Percentiles rank a stretch among this genome's conserved stretches.
phyloP scores from a whole-genome alignment of 2,329 filamentous ascomycete genomes.

The Tolypocladium inflatum region DNA sequence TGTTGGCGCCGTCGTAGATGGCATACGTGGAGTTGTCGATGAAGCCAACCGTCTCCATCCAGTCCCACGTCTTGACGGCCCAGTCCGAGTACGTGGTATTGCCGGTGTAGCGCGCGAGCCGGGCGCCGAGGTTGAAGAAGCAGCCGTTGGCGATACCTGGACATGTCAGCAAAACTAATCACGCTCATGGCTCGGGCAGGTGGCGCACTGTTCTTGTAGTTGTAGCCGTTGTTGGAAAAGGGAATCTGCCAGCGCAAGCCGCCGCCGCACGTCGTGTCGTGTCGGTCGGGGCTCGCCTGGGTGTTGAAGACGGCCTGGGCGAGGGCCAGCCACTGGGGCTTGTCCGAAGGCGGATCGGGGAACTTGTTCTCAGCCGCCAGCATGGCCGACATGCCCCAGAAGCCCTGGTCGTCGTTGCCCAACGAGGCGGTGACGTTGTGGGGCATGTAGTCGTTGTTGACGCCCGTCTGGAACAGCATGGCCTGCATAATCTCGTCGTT shows the following conservation, averaged over 20 bases:
- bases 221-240: slow-evolving; percentile 62
- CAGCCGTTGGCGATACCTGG: slow-evolving; percentile 39
- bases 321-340: slow-evolving; percentile 46
- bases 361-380: slow-evolving; percentile 48
- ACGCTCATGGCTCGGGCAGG: not conserved
- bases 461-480: slow-evolving; percentile 43
- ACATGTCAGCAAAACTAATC: not conserved
- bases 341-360: slow-evolving; percentile 38
- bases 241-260: slow-evolving; percentile 74
- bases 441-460: slow-evolving; percentile 46
- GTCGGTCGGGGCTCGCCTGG: slow-evolving; percentile 45
- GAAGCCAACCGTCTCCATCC: slow-evolving; percentile 45
- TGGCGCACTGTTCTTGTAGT: slow-evolving; percentile 55
- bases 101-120: slow-evolving; percentile 60
- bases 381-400: slow-evolving; percentile 59
- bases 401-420: slow-evolving; percentile 58
- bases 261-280: slow-evolving; percentile 42
- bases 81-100: slow-evolving; percentile 56
- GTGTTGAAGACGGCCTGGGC: slow-evolving; percentile 57
- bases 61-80: slow-evolving; percentile 55
- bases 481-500: slow-evolving; percentile 42
- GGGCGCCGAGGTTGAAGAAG: slow-evolving; percentile 57
- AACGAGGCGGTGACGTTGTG: slow-evolving; percentile 39
- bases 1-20: slow-evolving; percentile 49
- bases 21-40: slow-evolving; percentile 50